phyloP scores from a whole-genome alignment of 2,329 filamentous ascomycete genomes.

The Aspergillus flavus region DNA sequence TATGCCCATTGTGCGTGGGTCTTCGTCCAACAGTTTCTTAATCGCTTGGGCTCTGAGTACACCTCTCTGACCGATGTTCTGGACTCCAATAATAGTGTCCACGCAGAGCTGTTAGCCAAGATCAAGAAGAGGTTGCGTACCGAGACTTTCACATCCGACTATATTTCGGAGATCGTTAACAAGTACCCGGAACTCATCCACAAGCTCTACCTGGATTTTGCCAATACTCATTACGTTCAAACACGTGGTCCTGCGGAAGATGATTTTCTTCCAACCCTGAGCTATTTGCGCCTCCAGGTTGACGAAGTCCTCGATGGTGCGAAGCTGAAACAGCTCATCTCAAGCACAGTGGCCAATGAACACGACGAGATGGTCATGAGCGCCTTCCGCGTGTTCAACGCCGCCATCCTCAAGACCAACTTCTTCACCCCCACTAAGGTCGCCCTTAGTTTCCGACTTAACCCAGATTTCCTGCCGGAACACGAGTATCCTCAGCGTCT shows the following conservation, averaged over 20 bases:
- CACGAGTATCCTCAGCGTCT: constrained; percentile 92
- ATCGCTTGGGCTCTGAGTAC: constrained; percentile 90
- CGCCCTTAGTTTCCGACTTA: constrained; percentile 91
- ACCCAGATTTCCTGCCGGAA: constrained; percentile 76
- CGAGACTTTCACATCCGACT: constrained; percentile 97
- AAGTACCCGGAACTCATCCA: constrained; percentile 86
- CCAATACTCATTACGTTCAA: constrained; percentile 78
- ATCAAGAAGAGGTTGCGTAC: constrained; percentile 93
- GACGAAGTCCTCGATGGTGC: constrained; percentile 76
- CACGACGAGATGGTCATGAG: constrained; percentile 98
- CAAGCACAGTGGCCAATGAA: constrained; percentile 81
- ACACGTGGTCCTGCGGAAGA: constrained; percentile 62
- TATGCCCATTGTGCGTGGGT: constrained; percentile 98
- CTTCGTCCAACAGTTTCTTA: constrained; percentile 96
- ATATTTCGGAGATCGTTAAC: constrained; percentile 96
- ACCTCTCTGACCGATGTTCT: constrained; percentile 80
- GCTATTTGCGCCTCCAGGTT: constrained; percentile 66
- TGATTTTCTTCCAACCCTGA: constrained; percentile 71
- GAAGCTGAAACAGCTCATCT: constrained; percentile 74
- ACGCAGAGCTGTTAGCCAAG: constrained; percentile 86
- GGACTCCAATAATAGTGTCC: constrained; percentile 76
- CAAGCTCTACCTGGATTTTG: constrained; percentile 87
- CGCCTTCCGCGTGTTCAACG: constrained; percentile 95
- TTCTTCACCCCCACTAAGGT: constrained; percentile 98
- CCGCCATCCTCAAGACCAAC: constrained; percentile 92